Conservation (phyloP, 805 yeast species). For the Yarrowia sp. region DNA sequence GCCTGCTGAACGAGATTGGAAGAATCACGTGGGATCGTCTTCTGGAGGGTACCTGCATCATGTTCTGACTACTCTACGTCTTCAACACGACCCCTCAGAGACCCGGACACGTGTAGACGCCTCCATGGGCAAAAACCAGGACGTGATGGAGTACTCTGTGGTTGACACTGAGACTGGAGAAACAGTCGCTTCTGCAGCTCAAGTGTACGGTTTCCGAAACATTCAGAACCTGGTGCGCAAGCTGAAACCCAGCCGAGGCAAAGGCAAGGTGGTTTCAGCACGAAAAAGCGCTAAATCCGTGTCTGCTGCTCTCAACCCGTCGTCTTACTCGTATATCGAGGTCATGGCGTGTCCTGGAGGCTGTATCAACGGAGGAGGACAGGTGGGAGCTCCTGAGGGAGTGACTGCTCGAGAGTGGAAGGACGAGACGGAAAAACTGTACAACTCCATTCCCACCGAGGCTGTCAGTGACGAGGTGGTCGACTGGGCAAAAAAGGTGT, state of each 20-base stretch:
- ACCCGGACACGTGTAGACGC: constrained; percentile 54
- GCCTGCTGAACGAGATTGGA: constrained; percentile 72
- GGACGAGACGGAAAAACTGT: constrained; percentile 51
- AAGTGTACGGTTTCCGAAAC: constrained; percentile 90
- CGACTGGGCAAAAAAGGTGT: constrained; percentile 30
- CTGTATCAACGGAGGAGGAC: constrained; percentile 97
- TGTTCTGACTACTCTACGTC: constrained; percentile 57
- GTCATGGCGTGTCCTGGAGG: constrained; percentile 99
- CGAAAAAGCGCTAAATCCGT: constrained; percentile 41
- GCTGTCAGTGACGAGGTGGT: constrained; percentile 40
- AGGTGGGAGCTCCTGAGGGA: constrained; percentile 58
- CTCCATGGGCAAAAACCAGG: constrained; percentile 69
- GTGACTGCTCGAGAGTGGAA: constrained; percentile 48
- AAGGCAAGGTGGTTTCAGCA: constrained; percentile 40
- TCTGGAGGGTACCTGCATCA: constrained; percentile 90
- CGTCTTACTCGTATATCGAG: constrained; percentile 80
- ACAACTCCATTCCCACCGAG: constrained; percentile 44
- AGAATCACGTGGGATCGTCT: constrained; percentile 74
- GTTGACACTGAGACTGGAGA: constrained; percentile 49
- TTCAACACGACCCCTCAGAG: constrained; percentile 42
- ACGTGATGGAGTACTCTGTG: constrained; percentile 72
- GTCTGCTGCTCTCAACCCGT: constrained; percentile 61
- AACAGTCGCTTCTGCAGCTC: constrained; percentile 61
- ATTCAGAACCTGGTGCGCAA: constrained; percentile 92
- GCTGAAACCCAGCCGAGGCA: constrained; percentile 57